These are phyloP conservation scores for Mycena chlorophos DNA, from an alignment of 768 basidiomycete genomes.

Conservation along the genomic window DNA sequence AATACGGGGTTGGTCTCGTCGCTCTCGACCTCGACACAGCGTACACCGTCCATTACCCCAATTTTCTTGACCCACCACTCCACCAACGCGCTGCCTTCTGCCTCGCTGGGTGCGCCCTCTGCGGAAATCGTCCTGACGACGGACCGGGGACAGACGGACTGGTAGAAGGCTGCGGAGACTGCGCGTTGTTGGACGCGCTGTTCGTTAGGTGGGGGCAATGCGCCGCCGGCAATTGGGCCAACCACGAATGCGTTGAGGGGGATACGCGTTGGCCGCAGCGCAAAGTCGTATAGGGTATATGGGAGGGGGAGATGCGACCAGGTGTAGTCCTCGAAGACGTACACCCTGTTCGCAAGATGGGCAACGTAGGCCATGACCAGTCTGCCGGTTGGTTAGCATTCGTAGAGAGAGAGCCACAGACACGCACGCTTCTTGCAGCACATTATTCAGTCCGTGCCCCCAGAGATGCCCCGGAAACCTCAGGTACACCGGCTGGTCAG, in stretches of 20 bases:
- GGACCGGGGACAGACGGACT: constrained; percentile 45
- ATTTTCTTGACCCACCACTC: constrained; percentile 52
- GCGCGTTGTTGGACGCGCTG: constrained; percentile 32
- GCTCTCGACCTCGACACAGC: constrained; percentile 50
- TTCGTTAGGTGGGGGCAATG: constrained; percentile 27
- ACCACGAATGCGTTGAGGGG: constrained; percentile 61
- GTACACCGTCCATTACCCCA: constrained; percentile 29
- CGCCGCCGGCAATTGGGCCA: constrained; percentile 55
- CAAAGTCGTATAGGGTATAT: constrained; percentile 55
- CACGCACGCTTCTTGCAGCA: constrained; percentile 58
- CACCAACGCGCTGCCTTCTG: constrained; percentile 44
- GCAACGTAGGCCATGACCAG: constrained; percentile 55
- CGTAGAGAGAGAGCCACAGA: background rate
- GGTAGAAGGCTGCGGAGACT: constrained; percentile 51
- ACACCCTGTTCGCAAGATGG: constrained; percentile 49
- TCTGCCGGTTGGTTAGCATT: constrained; percentile 26
- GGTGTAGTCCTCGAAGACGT: constrained; percentile 63
- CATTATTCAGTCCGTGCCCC: constrained; percentile 63
- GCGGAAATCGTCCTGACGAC: constrained; percentile 36
- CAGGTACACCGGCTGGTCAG: constrained; percentile 36
- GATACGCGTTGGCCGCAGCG: constrained; percentile 50
- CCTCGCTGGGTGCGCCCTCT: constrained; percentile 35
- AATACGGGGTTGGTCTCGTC: constrained; percentile 42
- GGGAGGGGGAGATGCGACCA: constrained; percentile 58
- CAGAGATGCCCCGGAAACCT: constrained; percentile 56